Evolutionary conservation across 228 moss, liverwort and hornwort genomes (phyloP).

Genomic region (Sphagnum magellanicum): DNA sequence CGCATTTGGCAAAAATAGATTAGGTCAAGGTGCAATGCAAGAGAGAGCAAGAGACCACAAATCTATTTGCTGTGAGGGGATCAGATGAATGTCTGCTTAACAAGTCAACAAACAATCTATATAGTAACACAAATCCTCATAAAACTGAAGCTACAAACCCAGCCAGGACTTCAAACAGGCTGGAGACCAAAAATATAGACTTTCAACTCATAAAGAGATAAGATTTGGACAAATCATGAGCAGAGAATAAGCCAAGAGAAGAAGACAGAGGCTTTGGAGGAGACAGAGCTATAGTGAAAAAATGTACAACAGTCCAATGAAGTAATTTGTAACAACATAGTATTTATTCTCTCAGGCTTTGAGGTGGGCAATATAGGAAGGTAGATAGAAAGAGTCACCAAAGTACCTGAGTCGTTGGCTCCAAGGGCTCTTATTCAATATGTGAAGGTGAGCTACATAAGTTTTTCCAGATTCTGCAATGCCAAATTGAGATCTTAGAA

Average conservation of each 20-base stretch:
- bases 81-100: not conserved
- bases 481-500: constrained; percentile 24
- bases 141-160: not conserved
- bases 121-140: not conserved
- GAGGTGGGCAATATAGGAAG: not conserved
- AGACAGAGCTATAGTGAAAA: not conserved
- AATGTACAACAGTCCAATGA: not conserved
- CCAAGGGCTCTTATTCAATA: constrained; percentile 83
- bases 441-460: constrained; percentile 51
- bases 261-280: no score
- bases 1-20: not conserved
- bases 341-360: not conserved
- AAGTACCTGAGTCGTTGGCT: constrained; percentile 75
- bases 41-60: not conserved
- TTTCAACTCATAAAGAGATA: not conserved
- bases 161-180: not conserved
- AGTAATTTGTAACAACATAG: not conserved
- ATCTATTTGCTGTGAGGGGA: not conserved
- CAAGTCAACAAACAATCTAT: not conserved
- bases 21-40: not conserved
- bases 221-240: no score
- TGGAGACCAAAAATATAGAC: not conserved
- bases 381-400: not conserved
- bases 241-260: no score
- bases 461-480: constrained; percentile 65